Percentiles rank a stretch among this genome's conserved stretches.
Conservation (phyloP, 148 eudicot species). For the Salicornia ramosissima region DNA sequence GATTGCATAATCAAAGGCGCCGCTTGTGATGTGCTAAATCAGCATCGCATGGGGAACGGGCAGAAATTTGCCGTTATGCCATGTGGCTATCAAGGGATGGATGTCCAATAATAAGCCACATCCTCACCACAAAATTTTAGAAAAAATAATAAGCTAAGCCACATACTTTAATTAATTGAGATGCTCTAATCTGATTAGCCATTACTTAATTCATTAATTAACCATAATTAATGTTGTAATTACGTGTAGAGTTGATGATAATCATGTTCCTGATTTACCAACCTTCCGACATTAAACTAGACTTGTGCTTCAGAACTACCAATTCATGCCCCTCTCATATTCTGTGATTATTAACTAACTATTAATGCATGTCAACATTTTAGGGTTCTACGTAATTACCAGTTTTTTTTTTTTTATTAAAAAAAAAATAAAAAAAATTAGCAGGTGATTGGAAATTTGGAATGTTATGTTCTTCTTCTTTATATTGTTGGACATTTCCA, state of each 20-base stretch:
- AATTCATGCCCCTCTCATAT: neutral
- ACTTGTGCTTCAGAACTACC: neutral
- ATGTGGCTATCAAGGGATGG: slow-evolving; percentile 21
- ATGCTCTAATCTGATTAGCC: too few relatives aligned
- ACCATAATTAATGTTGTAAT: neutral
- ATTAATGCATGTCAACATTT: slow-evolving; percentile 16
- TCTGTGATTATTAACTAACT: neutral
- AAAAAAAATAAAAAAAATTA: too few relatives aligned
- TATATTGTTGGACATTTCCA: neutral
- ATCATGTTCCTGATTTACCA: slow-evolving; percentile 10
- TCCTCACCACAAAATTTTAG: too few relatives aligned
- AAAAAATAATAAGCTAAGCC: too few relatives aligned
- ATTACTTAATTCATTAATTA: neutral
- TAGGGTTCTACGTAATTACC: slow-evolving; percentile 8
- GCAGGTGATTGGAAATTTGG: neutral
- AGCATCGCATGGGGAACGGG: neutral
- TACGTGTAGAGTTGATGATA: neutral
- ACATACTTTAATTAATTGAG: neutral
- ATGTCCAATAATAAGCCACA: slow-evolving; percentile 13
- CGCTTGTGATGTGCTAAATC: neutral
- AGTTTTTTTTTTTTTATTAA: too few relatives aligned
- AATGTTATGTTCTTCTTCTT: neutral
- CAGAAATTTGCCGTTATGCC: slow-evolving; percentile 17
- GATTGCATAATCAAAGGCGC: neutral
- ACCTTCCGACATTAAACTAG: neutral